These are phyloP conservation scores for Yamadazyma atmosphaerica DNA, from an alignment of 1,139 yeast genomes.

Conservation along the genomic window DNA sequence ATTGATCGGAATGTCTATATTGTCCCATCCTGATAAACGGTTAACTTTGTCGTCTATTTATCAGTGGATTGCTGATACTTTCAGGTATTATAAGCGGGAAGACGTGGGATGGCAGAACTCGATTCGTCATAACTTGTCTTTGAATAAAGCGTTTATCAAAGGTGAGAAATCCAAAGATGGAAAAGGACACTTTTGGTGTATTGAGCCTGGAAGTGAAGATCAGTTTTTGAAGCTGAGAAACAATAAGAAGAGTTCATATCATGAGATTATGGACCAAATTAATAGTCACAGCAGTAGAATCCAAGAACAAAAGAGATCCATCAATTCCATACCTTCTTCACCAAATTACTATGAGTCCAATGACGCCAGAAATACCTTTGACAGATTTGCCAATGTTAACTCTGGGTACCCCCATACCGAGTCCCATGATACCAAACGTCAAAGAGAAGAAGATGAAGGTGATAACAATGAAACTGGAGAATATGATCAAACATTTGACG, in stretches of 20 bases:
- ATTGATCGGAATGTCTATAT: constrained; percentile 88
- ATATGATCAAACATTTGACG: constrained; percentile 9
- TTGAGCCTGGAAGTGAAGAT: constrained; percentile 77
- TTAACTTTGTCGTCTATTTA: constrained; percentile 90
- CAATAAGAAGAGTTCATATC: constrained; percentile 45
- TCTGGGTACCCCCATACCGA: constrained; percentile 6
- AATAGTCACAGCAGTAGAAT: constrained; percentile 10
- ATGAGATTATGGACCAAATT: constrained; percentile 48
- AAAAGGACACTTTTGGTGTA: constrained; percentile 96
- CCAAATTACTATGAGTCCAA: constrained; percentile 25
- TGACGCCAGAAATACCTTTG: constrained; percentile 4
- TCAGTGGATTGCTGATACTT: constrained; percentile 88
- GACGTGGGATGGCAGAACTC: constrained; percentile 96
- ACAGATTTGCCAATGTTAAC: constrained; percentile 4
- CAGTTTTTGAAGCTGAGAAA: constrained; percentile 71
- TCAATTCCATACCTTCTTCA: constrained; percentile 35
- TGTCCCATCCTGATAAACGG: constrained; percentile 76
- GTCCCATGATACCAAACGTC: constrained; percentile 8
- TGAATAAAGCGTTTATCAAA: constrained; percentile 85
- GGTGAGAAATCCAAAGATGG: constrained; percentile 94
- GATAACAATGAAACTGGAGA: constrained; percentile 11
- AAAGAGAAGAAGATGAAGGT: too few relatives aligned
- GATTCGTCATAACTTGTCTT: constrained; percentile 79
- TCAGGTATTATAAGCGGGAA: constrained; percentile 76
- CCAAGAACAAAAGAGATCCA: constrained; percentile 16